A percentile compares a stretch with the other conserved stretches of the same genome.
Conservation (phyloP, 2,329 filamentous ascomycete genomes). For the Myriosclerotinia duriaeana region DNA sequence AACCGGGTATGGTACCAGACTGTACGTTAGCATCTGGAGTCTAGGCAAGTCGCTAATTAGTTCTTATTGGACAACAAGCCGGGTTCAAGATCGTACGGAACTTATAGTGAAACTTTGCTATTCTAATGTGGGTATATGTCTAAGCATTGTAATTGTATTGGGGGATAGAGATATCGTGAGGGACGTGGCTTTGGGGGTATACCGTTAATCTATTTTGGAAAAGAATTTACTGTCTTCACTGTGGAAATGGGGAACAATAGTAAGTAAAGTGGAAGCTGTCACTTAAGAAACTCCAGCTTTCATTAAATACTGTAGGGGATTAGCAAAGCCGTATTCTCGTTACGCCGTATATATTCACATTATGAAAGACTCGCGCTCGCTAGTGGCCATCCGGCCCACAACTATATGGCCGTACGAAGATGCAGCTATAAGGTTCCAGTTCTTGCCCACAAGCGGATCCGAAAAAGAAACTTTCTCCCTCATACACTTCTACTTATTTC, state of each 20-base stretch:
- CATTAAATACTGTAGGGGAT: neutral
- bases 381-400: neutral
- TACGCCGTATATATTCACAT: neutral
- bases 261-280: neutral
- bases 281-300: neutral
- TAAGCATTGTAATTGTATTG: neutral
- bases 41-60: neutral
- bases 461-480: neutral
- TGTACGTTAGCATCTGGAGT: neutral
- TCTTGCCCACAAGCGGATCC: too few relatives aligned
- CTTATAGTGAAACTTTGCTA: neutral
- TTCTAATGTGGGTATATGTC: neutral
- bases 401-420: neutral
- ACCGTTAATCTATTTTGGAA: too few relatives aligned
- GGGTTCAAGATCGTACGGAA: neutral
- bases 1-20: too few relatives aligned
- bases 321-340: neutral
- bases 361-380: neutral
- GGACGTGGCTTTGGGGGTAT: too few relatives aligned
- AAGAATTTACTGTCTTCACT: too few relatives aligned
- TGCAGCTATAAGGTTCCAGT: too few relatives aligned
- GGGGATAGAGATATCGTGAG: too few relatives aligned
- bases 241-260: too few relatives aligned
- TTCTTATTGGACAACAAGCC: neutral
- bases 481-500: neutral